phyloP scores from a whole-genome alignment of 179 eudicot species.

The Spergularia azorica region DNA sequence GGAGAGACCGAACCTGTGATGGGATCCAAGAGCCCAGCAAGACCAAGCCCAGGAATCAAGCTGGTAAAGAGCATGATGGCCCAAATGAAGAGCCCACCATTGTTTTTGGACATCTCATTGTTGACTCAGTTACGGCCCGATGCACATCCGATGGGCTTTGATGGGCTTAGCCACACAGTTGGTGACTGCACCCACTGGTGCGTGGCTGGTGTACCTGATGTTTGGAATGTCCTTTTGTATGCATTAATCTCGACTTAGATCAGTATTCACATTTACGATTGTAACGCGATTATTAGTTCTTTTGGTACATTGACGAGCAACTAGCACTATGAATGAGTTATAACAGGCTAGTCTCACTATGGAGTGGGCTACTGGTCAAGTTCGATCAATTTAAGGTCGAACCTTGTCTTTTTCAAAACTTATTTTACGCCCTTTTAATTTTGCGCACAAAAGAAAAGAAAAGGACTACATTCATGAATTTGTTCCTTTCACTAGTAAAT shows the following conservation, averaged over 20 bases:
- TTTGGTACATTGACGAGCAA: no score
- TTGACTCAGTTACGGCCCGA: constrained; percentile 30
- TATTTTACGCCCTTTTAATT: no score
- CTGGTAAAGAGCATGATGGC: constrained; percentile 25
- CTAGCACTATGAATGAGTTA: no score
- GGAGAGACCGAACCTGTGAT: constrained; percentile 16
- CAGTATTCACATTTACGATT: no score
- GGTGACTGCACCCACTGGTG: constrained; percentile 40
- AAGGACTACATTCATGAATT: background rate
- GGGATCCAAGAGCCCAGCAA: constrained; percentile 18
- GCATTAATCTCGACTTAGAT: background rate
- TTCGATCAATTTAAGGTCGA: no score
- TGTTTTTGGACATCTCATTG: constrained; percentile 28
- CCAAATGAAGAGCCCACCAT: constrained; percentile 22
- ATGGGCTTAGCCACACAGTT: background rate
- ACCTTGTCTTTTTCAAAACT: no score
- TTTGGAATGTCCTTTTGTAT: constrained; percentile 33
- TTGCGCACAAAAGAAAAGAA: no score
- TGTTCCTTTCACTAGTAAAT: background rate
- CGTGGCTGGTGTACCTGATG: constrained; percentile 34
- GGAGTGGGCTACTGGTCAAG: no score
- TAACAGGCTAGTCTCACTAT: no score
- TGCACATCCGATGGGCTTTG: constrained; percentile 26
- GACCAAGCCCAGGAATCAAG: constrained; percentile 14
- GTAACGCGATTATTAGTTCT: no score